A percentile compares a stretch with the other conserved stretches of the same genome.
These are phyloP conservation scores for Epichloe baconii DNA, from an alignment of 2,329 filamentous ascomycete genomes.

Conservation along the genomic window DNA sequence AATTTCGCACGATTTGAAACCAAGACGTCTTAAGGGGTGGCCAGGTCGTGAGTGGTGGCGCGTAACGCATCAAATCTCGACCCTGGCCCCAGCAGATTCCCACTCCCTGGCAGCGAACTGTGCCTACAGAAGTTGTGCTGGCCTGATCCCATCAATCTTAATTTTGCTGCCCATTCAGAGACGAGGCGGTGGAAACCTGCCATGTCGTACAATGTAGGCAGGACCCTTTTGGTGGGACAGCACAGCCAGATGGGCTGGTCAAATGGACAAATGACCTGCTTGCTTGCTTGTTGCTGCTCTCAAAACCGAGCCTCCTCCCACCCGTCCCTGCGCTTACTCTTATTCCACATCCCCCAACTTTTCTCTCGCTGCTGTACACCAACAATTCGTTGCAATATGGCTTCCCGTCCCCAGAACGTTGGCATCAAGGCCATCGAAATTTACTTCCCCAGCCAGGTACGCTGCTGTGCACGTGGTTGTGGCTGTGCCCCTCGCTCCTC, in stretches of 20 bases:
- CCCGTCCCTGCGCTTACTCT: not conserved
- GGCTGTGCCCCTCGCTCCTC: constrained; percentile 2
- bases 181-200: constrained; percentile 9
- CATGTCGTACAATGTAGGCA: too few relatives aligned
- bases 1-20: not conserved
- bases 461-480: constrained; percentile 17
- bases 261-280: not conserved
- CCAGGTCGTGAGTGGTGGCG: not conserved
- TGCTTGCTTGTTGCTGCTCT: not conserved
- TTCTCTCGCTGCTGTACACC: not conserved
- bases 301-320: constrained; percentile 6
- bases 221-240: not conserved
- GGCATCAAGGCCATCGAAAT: constrained; percentile 90
- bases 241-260: not conserved
- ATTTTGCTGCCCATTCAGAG: constrained; percentile 3
- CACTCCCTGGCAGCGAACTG: not conserved
- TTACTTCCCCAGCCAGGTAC: constrained; percentile 75
- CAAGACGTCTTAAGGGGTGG: too few relatives aligned
- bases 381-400: constrained; percentile 38
- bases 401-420: constrained; percentile 69
- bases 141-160: not conserved
- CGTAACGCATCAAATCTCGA: not conserved
- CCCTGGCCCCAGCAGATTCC: not conserved
- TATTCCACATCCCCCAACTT: not conserved
- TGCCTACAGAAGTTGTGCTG: not conserved